A percentile compares a stretch with the other conserved stretches of the same genome.
These are phyloP conservation scores for Papilionanthe hybrid DNA, from an alignment of 116 monocot species.

Conservation along the genomic window DNA sequence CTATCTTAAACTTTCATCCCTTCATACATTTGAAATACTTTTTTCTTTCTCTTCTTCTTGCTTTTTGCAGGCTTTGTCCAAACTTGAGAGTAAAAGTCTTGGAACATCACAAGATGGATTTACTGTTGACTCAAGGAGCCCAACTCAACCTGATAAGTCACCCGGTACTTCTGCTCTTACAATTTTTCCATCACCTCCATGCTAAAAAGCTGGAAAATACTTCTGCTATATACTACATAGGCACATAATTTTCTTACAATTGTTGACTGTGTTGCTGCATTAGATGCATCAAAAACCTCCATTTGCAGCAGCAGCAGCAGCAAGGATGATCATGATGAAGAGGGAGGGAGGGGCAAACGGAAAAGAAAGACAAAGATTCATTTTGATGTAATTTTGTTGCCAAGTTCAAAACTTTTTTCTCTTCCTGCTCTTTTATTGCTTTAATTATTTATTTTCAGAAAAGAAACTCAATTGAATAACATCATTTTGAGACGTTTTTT, in stretches of 20 bases:
- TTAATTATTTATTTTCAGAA: neutral
- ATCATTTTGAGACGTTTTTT: neutral
- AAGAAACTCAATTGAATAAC: neutral
- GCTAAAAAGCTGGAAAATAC: neutral
- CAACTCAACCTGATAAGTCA: constrained; percentile 8
- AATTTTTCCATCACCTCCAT: neutral
- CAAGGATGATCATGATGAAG: constrained; percentile 4
- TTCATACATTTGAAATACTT: neutral
- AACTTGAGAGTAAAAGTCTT: constrained; percentile 1
- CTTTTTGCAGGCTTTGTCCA: constrained; percentile 24
- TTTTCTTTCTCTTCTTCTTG: too few relatives aligned
- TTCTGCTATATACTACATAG: neutral
- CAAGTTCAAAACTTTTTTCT: neutral
- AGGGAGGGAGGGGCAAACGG: constrained; percentile 26
- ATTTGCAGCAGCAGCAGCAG: constrained; percentile 6
- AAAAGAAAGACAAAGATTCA: constrained; percentile 32
- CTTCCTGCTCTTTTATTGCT: neutral
- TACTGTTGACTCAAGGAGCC: constrained; percentile 1
- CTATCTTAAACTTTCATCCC: neutral
- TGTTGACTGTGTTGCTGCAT: neutral
- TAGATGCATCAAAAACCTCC: constrained; percentile 21
- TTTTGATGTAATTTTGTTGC: constrained; percentile 34
- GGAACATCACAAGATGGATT: neutral
- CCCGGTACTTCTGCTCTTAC: neutral
- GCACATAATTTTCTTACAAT: too few relatives aligned